Percentiles rank a stretch among this genome's conserved stretches.
These are phyloP conservation scores for Drosera capensis DNA, from an alignment of 148 eudicot genomes.

Conservation along the genomic window DNA sequence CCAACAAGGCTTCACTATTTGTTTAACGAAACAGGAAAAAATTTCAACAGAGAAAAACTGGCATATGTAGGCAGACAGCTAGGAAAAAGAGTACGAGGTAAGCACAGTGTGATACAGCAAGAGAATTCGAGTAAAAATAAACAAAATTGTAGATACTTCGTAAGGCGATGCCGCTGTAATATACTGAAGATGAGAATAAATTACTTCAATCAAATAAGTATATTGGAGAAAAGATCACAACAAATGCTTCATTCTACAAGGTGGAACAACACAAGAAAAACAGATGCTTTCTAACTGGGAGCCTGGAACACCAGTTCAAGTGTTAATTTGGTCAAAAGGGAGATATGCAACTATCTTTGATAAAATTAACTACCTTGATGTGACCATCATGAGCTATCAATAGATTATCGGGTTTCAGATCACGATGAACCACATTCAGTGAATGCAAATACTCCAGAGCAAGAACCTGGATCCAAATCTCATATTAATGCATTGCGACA, in stretches of 20 bases:
- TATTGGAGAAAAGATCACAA: too few species aligned
- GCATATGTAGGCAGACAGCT: too few species aligned
- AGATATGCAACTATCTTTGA: neutral
- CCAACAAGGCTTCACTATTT: constrained; percentile 3
- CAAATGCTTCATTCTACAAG: too few species aligned
- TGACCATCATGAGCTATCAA: constrained; percentile 99
- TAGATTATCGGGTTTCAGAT: constrained; percentile 93
- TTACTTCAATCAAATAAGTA: too few species aligned
- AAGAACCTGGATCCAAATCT: constrained; percentile 58
- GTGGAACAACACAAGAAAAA: too few species aligned
- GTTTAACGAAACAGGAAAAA: neutral
- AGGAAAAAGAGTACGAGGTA: too few species aligned
- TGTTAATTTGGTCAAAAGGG: neutral
- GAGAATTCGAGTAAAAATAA: too few species aligned
- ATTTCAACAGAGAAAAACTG: constrained; percentile 6
- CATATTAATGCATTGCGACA: constrained; percentile 1
- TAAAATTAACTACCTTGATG: constrained; percentile 46
- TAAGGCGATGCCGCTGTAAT: too few species aligned
- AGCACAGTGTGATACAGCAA: too few species aligned
- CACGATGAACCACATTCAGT: constrained; percentile 93
- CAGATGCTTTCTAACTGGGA: too few species aligned
- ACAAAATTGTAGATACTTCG: too few species aligned
- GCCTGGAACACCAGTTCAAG: neutral
- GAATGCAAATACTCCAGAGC: constrained; percentile 97
- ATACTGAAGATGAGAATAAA: too few species aligned